Evolutionary conservation across 208 protist genomes (phyloP), one percentile per base, ranked within the genome.

Genomic region (Leishmania gerbilli): DNA sequence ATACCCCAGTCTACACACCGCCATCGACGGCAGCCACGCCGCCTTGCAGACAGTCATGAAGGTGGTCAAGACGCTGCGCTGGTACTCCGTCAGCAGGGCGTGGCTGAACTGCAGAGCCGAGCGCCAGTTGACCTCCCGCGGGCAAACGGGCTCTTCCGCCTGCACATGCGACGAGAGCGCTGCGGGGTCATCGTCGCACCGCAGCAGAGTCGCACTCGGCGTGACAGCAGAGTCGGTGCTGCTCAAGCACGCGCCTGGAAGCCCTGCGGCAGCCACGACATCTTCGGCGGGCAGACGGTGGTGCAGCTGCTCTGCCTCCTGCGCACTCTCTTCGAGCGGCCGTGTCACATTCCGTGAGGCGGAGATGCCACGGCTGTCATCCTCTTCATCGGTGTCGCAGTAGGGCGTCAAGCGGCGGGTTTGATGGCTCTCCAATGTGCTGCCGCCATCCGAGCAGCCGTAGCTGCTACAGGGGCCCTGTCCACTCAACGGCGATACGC

Each of bases 381-480:
- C 77, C 11, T 62, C 75, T 3, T 47, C 75, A 19, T 83, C 81
- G 27, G 78, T 68, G 27, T 80, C 78, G 60, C 64, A 49, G 37
- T 64, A 72, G n/a, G 34, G 75, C 9, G 80, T 77, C 65, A 75
- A 83, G 47, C 53, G 76, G 77, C 77, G 71, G 3, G 77, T 31
- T 15, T 58, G 58, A 8, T 77, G 68, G 65, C 82, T 74, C 27
- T 69, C 82, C 9, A 71, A 77, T 6, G 74, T 67, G 42, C 58
- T 83, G 62, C 67, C 76, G 17, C 71, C 55, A 27, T 85, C 83
- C 3, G 85, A 84, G 79, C 79, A 88, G 53, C 85, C 85, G 74
- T 80, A 81, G 76, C 85, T 88, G 79, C 74, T 76, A 79, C 71
- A 82, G n/a, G 72, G 40, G 13, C 71, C 82, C 19, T 62, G 80